Evolutionary conservation across 768 basidiomycete genomes (phyloP).

Genomic region (Lactifluus echinatus): DNA sequence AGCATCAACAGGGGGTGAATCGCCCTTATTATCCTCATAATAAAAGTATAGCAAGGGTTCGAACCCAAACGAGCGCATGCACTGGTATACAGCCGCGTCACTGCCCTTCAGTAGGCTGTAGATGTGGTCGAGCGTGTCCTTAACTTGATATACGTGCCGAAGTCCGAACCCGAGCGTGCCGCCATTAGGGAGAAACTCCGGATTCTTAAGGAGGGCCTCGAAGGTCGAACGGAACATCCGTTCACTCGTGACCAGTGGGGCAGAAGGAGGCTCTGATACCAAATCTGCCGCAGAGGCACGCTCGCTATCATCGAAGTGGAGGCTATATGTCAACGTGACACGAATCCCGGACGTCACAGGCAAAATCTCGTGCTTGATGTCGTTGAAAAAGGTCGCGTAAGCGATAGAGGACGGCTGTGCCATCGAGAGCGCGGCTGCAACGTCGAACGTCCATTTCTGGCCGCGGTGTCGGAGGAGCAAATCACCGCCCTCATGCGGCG

Average conservation of each 20-base stretch:
- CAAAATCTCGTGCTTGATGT: constrained; percentile 39
- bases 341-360: constrained; percentile 34
- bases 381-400: constrained; percentile 37
- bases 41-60: neutral
- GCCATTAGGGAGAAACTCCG: neutral
- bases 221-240: neutral
- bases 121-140: neutral
- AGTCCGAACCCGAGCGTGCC: constrained; percentile 3
- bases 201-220: neutral
- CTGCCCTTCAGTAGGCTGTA: neutral
- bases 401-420: constrained; percentile 21
- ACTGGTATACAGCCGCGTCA: neutral
- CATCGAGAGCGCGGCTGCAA: constrained; percentile 24
- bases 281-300: neutral
- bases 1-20: too few relatives aligned
- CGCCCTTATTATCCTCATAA: neutral
- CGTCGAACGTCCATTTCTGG: constrained; percentile 33
- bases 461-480: constrained; percentile 31
- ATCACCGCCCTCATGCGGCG: constrained; percentile 36
- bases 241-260: neutral
- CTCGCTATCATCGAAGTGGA: constrained; percentile 23
- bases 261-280: neutral
- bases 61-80: neutral
- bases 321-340: constrained; percentile 39
- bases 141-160: constrained; percentile 1